Evolutionary conservation across 164 flowering plant species (phyloP).

Genomic region (Piper betle): DNA sequence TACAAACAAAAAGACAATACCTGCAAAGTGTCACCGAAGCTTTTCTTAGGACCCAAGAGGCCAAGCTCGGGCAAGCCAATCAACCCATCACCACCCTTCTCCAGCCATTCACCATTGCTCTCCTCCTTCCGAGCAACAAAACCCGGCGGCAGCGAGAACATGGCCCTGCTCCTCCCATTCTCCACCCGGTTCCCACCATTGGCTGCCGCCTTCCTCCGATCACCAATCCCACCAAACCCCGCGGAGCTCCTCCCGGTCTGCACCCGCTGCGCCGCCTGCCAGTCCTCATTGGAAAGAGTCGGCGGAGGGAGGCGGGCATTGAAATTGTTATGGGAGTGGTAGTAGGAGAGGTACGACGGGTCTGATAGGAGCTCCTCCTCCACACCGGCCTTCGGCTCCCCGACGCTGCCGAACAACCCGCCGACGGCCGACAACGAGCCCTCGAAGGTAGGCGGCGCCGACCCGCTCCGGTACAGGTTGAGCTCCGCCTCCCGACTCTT

Average conservation of each 20-base stretch:
- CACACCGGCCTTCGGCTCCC: constrained; percentile 15
- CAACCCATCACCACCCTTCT: constrained; percentile 24
- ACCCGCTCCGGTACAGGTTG: constrained; percentile 62
- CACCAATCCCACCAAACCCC: constrained; percentile 27
- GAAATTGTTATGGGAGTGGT: constrained; percentile 54
- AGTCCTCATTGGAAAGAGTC: constrained; percentile 64
- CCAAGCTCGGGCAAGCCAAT: constrained; percentile 32
- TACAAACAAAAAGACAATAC: constrained; percentile 13
- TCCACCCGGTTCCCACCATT: constrained; percentile 19
- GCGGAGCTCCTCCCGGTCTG: constrained; percentile 31
- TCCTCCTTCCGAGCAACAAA: constrained; percentile 22
- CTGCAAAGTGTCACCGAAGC: constrained; percentile 87
- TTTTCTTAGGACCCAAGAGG: constrained; percentile 53
- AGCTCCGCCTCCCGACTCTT: constrained; percentile 32
- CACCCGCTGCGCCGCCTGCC: constrained; percentile 70
- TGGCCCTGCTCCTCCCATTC: constrained; percentile 26
- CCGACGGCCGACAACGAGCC: constrained; percentile 61
- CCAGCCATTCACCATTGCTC: constrained; percentile 42
- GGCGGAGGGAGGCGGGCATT: constrained; percentile 88
- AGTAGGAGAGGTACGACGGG: constrained; percentile 69
- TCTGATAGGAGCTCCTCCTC: constrained; percentile 72
- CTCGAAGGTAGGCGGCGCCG: constrained; percentile 91
- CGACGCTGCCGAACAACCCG: constrained; percentile 18
- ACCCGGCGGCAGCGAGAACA: constrained; percentile 66
- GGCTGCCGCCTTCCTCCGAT: constrained; percentile 31